phyloP scores from a whole-genome alignment of 768 basidiomycete genomes.

The Favolaschia claudopus region DNA sequence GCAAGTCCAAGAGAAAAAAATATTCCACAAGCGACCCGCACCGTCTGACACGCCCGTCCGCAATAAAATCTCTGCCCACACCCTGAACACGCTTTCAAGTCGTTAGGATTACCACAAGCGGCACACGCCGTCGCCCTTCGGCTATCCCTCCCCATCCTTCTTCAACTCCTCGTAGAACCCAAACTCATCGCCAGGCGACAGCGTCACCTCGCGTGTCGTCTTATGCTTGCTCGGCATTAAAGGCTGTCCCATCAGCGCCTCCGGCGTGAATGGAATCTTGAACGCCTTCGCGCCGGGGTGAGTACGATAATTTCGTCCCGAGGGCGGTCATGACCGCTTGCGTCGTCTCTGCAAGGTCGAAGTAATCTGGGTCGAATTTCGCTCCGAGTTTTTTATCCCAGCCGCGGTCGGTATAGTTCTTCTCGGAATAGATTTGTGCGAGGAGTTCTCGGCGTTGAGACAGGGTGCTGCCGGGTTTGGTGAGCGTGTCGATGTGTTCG shows the following conservation, averaged over 20 bases:
- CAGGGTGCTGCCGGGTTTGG: conserved; percentile 16
- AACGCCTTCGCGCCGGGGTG: conserved; percentile 30
- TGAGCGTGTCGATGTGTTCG: conserved; percentile 23
- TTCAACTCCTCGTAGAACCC: conserved; percentile 33
- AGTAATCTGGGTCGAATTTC: conserved; percentile 28
- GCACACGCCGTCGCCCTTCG: conserved; percentile 30
- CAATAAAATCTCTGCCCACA: conserved; percentile 27
- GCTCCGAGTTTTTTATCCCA: conserved; percentile 24
- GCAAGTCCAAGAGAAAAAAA: background rate
- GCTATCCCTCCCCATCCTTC: conserved; percentile 30
- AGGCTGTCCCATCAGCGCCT: conserved; percentile 12
- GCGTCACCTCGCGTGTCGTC: conserved; percentile 22
- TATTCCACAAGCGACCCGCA: conserved; percentile 7
- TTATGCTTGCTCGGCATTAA: conserved; percentile 13
- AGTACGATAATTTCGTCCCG: conserved; percentile 29
- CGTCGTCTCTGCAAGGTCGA: conserved; percentile 28
- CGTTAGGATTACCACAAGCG: conserved; percentile 33
- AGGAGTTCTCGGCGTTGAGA: conserved; percentile 30
- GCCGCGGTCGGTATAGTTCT: conserved; percentile 31
- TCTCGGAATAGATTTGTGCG: conserved; percentile 23
- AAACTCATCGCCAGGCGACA: conserved; percentile 13
- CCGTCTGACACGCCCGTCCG: conserved; percentile 26
- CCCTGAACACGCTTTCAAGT: conserved; percentile 23
- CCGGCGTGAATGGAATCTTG: conserved; percentile 24
- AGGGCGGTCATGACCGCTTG: conserved; percentile 27